Evolutionary conservation across 2,329 filamentous ascomycete genomes (phyloP).

Genomic region (Epicoccum nigrum): DNA sequence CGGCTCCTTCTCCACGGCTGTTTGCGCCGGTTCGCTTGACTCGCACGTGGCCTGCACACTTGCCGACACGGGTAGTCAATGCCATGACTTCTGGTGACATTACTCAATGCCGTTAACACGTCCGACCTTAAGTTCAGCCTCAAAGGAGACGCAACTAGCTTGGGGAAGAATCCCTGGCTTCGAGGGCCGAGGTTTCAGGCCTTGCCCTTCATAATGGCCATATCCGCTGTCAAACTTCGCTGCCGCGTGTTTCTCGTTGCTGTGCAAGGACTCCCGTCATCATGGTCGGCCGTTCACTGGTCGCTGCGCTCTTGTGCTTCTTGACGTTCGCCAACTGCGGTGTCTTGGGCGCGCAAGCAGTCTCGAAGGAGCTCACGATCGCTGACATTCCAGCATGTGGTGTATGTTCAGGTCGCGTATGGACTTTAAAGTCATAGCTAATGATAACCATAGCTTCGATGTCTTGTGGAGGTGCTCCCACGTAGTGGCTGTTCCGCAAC

Average conservation of each 20-base stretch:
- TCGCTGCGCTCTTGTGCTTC: slow-evolving; percentile 9
- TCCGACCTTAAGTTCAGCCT: neutral
- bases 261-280: neutral
- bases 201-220: neutral
- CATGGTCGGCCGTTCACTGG: slow-evolving; percentile 12
- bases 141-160: neutral
- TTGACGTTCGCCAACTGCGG: slow-evolving; percentile 1
- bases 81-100: neutral
- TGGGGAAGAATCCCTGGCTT: neutral
- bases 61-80: neutral
- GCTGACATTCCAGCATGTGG: slow-evolving; percentile 21
- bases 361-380: slow-evolving; percentile 13
- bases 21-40: neutral
- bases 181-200: neutral
- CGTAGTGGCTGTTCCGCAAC: slow-evolving; percentile 20
- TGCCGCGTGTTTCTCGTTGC: neutral
- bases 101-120: neutral
- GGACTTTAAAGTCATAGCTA: too few species aligned
- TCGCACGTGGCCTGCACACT: neutral
- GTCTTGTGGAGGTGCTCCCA: slow-evolving; percentile 20
- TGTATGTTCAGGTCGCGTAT: slow-evolving; percentile 1
- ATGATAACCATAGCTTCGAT: too few species aligned
- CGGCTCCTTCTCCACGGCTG: neutral
- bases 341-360: neutral
- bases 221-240: neutral